Percentiles rank a stretch among this genome's conserved stretches.
phyloP scores from a whole-genome alignment of 2,329 filamentous ascomycete genomes.

The Penicillium sp. region DNA sequence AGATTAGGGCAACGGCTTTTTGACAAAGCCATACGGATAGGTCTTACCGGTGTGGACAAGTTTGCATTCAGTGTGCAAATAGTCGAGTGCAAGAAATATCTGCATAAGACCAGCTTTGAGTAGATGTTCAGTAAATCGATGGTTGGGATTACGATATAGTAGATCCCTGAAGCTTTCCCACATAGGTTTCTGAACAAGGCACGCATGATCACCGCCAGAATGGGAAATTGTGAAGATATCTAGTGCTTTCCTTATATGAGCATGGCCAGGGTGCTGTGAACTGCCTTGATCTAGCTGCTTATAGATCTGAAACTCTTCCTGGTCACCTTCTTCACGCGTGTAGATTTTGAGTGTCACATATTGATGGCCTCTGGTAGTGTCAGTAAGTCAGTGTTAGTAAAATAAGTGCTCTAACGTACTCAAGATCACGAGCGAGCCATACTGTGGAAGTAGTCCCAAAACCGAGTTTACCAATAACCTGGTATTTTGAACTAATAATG shows the following conservation, averaged over 20 bases:
- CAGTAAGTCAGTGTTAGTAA: neutral
- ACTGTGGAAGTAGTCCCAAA: constrained; percentile 6
- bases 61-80: constrained; percentile 22
- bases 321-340: constrained; percentile 1
- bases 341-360: constrained; percentile 9
- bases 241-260: constrained; percentile 4
- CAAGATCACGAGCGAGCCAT: constrained; percentile 5
- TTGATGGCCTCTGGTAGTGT: constrained; percentile 4
- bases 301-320: constrained; percentile 7
- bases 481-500: constrained; percentile 2
- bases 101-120: constrained; percentile 7
- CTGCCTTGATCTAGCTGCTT: constrained; percentile 3
- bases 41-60: constrained; percentile 43
- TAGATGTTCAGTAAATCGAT: constrained; percentile 4
- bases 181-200: constrained; percentile 34
- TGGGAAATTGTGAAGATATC: constrained; percentile 28
- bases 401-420: constrained; percentile 1
- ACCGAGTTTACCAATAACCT: constrained; percentile 2
- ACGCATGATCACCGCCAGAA: constrained; percentile 23
- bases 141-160: constrained; percentile 1
- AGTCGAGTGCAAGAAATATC: constrained; percentile 10
- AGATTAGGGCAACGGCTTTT: constrained; percentile 3
- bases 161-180: constrained; percentile 28
- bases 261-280: constrained; percentile 6
- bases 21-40: neutral